Evolutionary conservation across 1,284 basidiomycete species (phyloP).

Genomic region (Ustilago hordei): DNA sequence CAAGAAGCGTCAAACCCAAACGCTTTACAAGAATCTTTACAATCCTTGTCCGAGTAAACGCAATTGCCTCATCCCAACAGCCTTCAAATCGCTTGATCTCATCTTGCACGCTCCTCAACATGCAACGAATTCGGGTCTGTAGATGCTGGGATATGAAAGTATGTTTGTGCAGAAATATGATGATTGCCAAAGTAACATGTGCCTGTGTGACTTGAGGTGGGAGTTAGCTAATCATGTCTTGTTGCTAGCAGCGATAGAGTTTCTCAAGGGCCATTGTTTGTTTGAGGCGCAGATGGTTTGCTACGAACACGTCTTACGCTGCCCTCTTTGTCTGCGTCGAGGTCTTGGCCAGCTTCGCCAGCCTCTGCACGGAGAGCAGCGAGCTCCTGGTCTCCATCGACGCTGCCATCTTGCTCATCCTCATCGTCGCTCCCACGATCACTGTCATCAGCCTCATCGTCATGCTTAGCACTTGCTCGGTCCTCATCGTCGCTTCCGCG

Average conservation of each 20-base stretch:
- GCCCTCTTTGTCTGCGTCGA: constrained; percentile 25
- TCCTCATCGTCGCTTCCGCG: constrained; percentile 17
- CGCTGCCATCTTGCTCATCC: constrained; percentile 53
- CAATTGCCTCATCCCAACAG: no score
- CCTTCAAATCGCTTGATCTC: no score
- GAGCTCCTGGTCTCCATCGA: constrained; percentile 63
- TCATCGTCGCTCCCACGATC: constrained; percentile 40
- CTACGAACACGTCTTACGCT: constrained; percentile 32
- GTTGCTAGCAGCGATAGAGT: constrained; percentile 23
- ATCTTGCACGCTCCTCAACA: background rate
- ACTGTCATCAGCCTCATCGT: constrained; percentile 27
- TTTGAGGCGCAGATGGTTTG: constrained; percentile 20
- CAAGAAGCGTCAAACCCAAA: constrained; percentile 12
- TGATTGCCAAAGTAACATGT: background rate
- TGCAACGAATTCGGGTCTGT: background rate
- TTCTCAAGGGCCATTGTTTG: constrained; percentile 7
- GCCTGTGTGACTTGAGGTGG: background rate
- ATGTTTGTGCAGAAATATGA: background rate
- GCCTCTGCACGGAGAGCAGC: constrained; percentile 57
- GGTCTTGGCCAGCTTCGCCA: constrained; percentile 48
- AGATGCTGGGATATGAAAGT: no score
- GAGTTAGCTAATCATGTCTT: constrained; percentile 23
- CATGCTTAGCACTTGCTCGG: constrained; percentile 21
- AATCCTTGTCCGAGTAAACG: background rate
- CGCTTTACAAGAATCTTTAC: background rate